These are phyloP conservation scores for Kwoniella botswanensis DNA, from an alignment of 768 basidiomycete species.

Conservation along the genomic window DNA sequence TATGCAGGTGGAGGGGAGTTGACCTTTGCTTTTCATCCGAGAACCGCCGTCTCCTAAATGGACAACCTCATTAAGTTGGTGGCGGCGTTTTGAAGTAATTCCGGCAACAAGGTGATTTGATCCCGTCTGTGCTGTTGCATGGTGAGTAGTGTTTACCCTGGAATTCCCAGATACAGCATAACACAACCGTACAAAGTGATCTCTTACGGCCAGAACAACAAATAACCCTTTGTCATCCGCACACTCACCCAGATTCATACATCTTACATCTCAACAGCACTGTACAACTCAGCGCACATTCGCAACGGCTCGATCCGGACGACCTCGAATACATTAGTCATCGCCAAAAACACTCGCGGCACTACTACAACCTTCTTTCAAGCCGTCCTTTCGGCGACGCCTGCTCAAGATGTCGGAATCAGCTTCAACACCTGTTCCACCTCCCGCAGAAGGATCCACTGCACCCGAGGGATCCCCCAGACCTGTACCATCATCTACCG, in stretches of 20 bases:
- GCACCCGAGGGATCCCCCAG: constrained; percentile 11
- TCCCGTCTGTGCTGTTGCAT: not conserved
- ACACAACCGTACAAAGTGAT: not conserved
- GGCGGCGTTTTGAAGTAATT: constrained; percentile 19
- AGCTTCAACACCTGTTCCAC: constrained; percentile 11
- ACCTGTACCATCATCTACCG: constrained; percentile 6
- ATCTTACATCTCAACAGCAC: not conserved
- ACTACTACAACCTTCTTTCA: not conserved
- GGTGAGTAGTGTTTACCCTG: not conserved
- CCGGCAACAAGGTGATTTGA: not conserved
- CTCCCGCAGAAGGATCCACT: not conserved
- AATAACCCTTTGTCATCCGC: not conserved
- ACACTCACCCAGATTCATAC: not conserved
- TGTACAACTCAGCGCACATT: not conserved
- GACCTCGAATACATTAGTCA: no score
- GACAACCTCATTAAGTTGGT: not conserved
- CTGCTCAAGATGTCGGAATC: constrained; percentile 8
- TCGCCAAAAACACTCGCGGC: no score
- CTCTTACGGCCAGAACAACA: not conserved
- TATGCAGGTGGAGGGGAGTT: constrained; percentile 2
- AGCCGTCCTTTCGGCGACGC: constrained; percentile 9
- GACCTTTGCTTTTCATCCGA: constrained; percentile 1
- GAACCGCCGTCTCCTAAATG: constrained; percentile 12
- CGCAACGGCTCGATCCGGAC: no score
- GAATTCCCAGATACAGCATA: not conserved